Evolutionary conservation across 1,284 basidiomycete species (phyloP).

Genomic region (Pulveroboletus ridleyi): DNA sequence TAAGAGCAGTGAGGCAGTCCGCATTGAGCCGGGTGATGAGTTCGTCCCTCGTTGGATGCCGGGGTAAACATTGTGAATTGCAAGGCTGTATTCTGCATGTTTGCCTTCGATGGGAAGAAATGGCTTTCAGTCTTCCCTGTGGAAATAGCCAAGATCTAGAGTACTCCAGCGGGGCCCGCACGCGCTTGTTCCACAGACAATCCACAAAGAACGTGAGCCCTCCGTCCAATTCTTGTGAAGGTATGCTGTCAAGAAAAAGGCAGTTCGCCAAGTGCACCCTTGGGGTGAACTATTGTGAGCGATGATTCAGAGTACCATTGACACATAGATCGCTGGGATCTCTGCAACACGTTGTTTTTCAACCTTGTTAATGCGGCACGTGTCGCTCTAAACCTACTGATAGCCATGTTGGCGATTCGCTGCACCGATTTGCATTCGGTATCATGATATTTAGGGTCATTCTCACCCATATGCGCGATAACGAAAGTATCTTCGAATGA

Average conservation of each 20-base stretch:
- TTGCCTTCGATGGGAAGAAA: too few species aligned
- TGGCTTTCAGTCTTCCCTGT: not conserved
- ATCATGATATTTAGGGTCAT: conserved; percentile 11
- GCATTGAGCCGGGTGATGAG: conserved; percentile 10
- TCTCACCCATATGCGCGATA: conserved; percentile 16
- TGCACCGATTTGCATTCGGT: conserved; percentile 9
- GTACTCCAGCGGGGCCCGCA: conserved; percentile 27
- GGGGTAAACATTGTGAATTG: conserved; percentile 6
- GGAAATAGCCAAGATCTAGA: conserved; percentile 19
- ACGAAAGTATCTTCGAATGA: conserved; percentile 8
- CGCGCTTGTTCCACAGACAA: conserved; percentile 23
- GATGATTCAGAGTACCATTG: conserved; percentile 22
- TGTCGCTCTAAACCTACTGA: conserved; percentile 17
- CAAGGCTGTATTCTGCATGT: too few species aligned
- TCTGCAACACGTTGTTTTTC: conserved; percentile 14
- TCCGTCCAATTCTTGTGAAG: not conserved
- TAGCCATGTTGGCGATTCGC: conserved; percentile 8
- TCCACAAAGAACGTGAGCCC: conserved; percentile 10
- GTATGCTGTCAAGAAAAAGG: too few species aligned
- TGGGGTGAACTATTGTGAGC: conserved; percentile 23
- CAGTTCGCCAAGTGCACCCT: conserved; percentile 9
- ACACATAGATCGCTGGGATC: conserved; percentile 26
- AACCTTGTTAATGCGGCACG: conserved; percentile 10
- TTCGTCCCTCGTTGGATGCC: conserved; percentile 15
- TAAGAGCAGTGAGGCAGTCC: not conserved